Evolutionary conservation across 148 eudicot species (phyloP).

Genomic region (Pharnaceum exiguum): DNA sequence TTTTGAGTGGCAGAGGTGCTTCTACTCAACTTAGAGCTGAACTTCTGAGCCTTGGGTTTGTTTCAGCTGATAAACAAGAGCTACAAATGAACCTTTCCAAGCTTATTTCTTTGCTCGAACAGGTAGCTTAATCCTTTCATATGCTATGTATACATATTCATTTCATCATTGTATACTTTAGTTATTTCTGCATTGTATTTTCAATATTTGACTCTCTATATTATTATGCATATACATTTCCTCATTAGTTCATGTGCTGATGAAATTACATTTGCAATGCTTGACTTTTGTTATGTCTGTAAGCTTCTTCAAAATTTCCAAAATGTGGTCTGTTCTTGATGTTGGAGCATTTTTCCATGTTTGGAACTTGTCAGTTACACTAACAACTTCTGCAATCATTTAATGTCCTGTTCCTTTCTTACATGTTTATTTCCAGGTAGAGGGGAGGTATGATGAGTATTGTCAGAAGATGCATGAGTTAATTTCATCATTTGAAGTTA

Average conservation of each 20-base stretch:
- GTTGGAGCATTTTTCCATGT: too few relatives aligned
- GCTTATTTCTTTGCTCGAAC: slow-evolving; percentile 76
- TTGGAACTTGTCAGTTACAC: too few relatives aligned
- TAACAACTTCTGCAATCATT: background rate
- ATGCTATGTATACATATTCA: too few relatives aligned
- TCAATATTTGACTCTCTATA: too few relatives aligned
- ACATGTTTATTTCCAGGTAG: slow-evolving; percentile 57
- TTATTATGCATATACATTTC: too few relatives aligned
- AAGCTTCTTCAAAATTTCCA: too few relatives aligned
- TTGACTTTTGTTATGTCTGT: too few relatives aligned
- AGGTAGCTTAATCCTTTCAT: slow-evolving; percentile 38
- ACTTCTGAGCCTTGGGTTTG: slow-evolving; percentile 33
- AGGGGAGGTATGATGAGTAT: slow-evolving; percentile 74
- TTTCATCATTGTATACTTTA: too few relatives aligned
- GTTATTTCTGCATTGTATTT: too few relatives aligned
- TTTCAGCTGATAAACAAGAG: slow-evolving; percentile 49
- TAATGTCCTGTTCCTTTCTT: background rate
- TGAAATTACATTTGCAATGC: too few relatives aligned
- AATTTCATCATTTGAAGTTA: slow-evolving; percentile 62
- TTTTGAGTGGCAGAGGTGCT: slow-evolving; percentile 37
- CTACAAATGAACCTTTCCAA: slow-evolving; percentile 53
- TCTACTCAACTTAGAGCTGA: slow-evolving; percentile 55
- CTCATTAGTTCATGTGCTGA: too few relatives aligned
- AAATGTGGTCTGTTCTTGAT: too few relatives aligned
- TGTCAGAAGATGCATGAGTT: slow-evolving; percentile 60